Conservation (phyloP, 192 early-diverging fungal genomes). For the Umbelopsis sp. region DNA sequence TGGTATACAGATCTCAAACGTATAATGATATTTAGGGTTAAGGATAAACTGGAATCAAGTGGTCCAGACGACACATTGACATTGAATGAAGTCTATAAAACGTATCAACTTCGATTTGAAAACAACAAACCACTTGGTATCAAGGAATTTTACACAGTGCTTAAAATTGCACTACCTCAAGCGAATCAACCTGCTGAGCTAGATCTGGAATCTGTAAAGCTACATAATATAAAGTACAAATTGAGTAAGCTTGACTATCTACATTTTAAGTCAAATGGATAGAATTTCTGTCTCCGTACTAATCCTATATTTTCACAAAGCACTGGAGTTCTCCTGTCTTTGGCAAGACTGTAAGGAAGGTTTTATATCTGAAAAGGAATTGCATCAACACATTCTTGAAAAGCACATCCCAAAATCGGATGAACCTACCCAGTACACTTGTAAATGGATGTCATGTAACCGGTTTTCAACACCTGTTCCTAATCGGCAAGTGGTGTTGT, state of each 20-base stretch:
- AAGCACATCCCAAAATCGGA: conserved; percentile 39
- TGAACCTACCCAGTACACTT: conserved; percentile 36
- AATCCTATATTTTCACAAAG: background rate
- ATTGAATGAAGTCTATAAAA: conserved; percentile 41
- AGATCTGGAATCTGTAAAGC: conserved; percentile 13
- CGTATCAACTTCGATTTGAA: conserved; percentile 47
- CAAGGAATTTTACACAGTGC: conserved; percentile 35
- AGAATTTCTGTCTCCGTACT: too few species aligned
- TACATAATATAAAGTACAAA: conserved; percentile 29
- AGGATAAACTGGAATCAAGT: conserved; percentile 44
- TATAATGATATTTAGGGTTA: conserved; percentile 38
- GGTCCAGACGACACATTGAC: conserved; percentile 36
- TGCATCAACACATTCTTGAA: conserved; percentile 49
- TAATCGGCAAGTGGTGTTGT: conserved; percentile 39
- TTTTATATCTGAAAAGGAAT: conserved; percentile 37
- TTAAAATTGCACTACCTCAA: conserved; percentile 39
- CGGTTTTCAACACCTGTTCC: conserved; percentile 37
- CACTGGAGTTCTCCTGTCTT: conserved; percentile 33
- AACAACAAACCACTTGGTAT: conserved; percentile 33
- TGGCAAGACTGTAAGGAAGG: conserved; percentile 48
- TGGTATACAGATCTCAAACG: background rate
- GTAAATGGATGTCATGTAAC: conserved; percentile 54
- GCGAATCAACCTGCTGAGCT: conserved; percentile 16
- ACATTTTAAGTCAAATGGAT: background rate
- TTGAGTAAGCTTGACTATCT: background rate